A percentile compares a stretch with the other conserved stretches of the same genome.
These are phyloP conservation scores for Mucor piriformis DNA, from an alignment of 371 early-diverging fungal species.

Conservation along the genomic window DNA sequence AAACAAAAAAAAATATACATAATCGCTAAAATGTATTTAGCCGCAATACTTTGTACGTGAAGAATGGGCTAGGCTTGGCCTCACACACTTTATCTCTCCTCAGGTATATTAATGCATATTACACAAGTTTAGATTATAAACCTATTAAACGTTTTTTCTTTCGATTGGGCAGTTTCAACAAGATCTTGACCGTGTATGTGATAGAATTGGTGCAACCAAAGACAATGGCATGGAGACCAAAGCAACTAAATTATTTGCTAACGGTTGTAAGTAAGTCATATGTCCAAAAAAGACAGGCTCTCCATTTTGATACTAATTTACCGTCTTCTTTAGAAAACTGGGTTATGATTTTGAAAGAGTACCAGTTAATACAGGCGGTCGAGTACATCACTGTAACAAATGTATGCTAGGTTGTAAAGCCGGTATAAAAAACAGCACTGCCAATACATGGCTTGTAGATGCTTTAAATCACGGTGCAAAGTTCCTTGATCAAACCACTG, in stretches of 20 bases:
- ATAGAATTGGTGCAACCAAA: conserved; percentile 60
- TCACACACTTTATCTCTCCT: conserved; percentile 58
- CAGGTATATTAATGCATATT: conserved; percentile 51
- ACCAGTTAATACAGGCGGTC: conserved; percentile 68
- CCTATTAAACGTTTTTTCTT: too few species aligned
- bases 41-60: conserved; percentile 2
- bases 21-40: not conserved
- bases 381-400: conserved; percentile 66
- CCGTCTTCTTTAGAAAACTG: conserved; percentile 27
- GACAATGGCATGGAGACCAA: conserved; percentile 57
- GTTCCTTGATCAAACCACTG: conserved; percentile 62
- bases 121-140: too few species aligned
- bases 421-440: conserved; percentile 70
- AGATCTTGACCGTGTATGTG: conserved; percentile 55
- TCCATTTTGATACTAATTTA: too few species aligned
- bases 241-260: conserved; percentile 58
- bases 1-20: too few species aligned
- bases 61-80: conserved; percentile 47
- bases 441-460: conserved; percentile 67
- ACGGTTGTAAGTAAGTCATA: conserved; percentile 43
- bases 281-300: not conserved
- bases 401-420: conserved; percentile 71
- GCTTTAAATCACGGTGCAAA: conserved; percentile 60
- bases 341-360: conserved; percentile 63
- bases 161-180: conserved; percentile 21